These are phyloP conservation scores for Russula brevipes DNA, from an alignment of 768 basidiomycete species.

Conservation along the genomic window DNA sequence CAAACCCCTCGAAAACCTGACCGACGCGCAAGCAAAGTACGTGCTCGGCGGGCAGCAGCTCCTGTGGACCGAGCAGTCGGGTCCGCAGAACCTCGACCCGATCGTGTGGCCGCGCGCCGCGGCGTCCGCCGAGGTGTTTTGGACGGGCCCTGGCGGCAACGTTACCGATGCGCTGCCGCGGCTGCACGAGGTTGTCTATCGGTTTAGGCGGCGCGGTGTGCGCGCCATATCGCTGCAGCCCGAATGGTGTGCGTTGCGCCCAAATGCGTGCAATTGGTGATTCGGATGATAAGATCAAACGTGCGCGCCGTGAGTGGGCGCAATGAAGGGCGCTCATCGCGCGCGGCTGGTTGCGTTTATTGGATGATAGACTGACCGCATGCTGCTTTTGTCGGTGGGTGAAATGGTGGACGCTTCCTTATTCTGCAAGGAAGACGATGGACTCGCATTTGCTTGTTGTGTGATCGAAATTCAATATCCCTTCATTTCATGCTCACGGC, in stretches of 20 bases:
- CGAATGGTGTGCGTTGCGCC: slow-evolving; percentile 41
- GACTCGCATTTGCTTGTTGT: too few species aligned
- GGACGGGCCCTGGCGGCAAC: slow-evolving; percentile 48
- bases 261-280: slow-evolving; percentile 8
- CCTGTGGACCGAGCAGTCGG: slow-evolving; percentile 71
- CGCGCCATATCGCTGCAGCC: slow-evolving; percentile 37
- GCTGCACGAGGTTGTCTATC: slow-evolving; percentile 44
- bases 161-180: slow-evolving; percentile 50
- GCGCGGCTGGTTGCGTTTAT: too few species aligned
- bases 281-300: too few species aligned
- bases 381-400: too few species aligned
- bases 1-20: slow-evolving; percentile 59
- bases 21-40: slow-evolving; percentile 42
- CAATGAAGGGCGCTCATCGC: too few species aligned
- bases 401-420: too few species aligned
- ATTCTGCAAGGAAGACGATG: too few species aligned
- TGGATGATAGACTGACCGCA: too few species aligned
- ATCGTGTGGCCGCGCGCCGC: slow-evolving; percentile 72
- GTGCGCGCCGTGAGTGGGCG: too few species aligned
- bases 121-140: slow-evolving; percentile 70
- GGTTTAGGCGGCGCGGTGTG: slow-evolving; percentile 35
- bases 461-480: too few species aligned
- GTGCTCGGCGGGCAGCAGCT: slow-evolving; percentile 70
- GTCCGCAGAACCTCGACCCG: slow-evolving; percentile 60
- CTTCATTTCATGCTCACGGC: too few species aligned